A percentile compares a stretch with the other conserved stretches of the same genome.
These are phyloP conservation scores for Candida glucosophila DNA, from an alignment of 1,139 yeast species.

Conservation along the genomic window DNA sequence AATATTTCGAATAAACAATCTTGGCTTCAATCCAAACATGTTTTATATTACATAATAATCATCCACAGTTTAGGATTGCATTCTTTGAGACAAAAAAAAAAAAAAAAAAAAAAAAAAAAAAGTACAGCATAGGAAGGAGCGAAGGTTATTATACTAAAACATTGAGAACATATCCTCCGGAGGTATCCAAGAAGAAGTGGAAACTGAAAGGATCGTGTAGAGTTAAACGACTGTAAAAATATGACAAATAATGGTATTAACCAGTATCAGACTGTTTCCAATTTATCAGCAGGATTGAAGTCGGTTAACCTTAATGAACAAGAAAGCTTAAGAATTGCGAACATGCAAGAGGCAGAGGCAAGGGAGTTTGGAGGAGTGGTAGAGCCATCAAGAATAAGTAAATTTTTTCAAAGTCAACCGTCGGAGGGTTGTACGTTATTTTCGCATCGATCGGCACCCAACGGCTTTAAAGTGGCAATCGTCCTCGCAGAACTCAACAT, in stretches of 20 bases:
- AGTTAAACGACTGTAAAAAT: background rate
- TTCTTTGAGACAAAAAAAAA: background rate
- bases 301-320: slow-evolving; percentile 34
- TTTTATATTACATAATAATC: too few species aligned
- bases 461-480: slow-evolving; percentile 93
- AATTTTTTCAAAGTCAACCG: slow-evolving; percentile 73
- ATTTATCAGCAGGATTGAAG: slow-evolving; percentile 44
- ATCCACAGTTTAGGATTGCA: too few species aligned
- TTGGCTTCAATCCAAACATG: too few species aligned
- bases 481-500: slow-evolving; percentile 77
- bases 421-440: slow-evolving; percentile 79
- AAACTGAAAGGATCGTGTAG: background rate
- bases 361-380: slow-evolving; percentile 29
- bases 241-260: background rate
- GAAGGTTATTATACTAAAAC: too few species aligned
- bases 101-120: slow-evolving; percentile 1
- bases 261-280: slow-evolving; percentile 25
- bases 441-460: slow-evolving; percentile 90
- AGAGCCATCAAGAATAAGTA: slow-evolving; percentile 52
- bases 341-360: slow-evolving; percentile 33
- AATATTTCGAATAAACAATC: too few species aligned
- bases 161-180: too few species aligned
- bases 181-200: background rate
- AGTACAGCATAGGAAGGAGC: background rate
- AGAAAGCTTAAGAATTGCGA: slow-evolving; percentile 30